Base-by-base conservation (phyloP, 106 monocot species). In the Dendrobium chrysotoxum region DNA sequence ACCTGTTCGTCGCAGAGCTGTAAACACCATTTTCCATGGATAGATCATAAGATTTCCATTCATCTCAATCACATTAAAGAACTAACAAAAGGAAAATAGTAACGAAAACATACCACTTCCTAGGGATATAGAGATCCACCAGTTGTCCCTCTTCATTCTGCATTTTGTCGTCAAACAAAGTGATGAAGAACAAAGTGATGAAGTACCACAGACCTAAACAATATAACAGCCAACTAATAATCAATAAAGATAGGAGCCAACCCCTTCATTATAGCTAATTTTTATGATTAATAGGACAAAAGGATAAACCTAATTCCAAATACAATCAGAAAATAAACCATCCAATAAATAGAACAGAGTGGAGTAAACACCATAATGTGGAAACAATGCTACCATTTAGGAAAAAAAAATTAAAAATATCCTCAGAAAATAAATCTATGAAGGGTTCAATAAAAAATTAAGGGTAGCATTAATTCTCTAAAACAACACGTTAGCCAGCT, bases 1-100 rank as follows among this genome's bases (percentile, higher is more conserved):
- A 79, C 87, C 92, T 85, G 53, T 96, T 96, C 8, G 96, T 96
- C 15, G 93, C 96, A 12, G 96, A 96, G 70, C 96, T 96, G 81
- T 75, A 78, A 11, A 23, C 75, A 66, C 13, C 7, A 58, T 17
- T 12, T 25, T 7, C 6, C 40, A 77, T 18, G 31, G 47, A 28
- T n/a, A 72, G 8, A 25, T 44, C n/a, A 45, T 9, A 42, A 75
- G 15, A 23, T n/a, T 12, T 23, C 13, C 23, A 45, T 20, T 44
- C n/a, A 44, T 42, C 10, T 7, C 20, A 45, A 7, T 0, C 44
- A 75, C 0, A 11, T 6, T 42, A 16, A 23, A 18, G 13, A 57
- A 46, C 47, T 0, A n/a, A 28, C 20, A 61, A 26, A 7, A 28
- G 13, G 7, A 5, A 67, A 55, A 26, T 5, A 6, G 1, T 5